Percentiles rank a stretch among this genome's conserved stretches.
Evolutionary conservation across 331 rosid species (phyloP).

Genomic region (Quercus tomentella): DNA sequence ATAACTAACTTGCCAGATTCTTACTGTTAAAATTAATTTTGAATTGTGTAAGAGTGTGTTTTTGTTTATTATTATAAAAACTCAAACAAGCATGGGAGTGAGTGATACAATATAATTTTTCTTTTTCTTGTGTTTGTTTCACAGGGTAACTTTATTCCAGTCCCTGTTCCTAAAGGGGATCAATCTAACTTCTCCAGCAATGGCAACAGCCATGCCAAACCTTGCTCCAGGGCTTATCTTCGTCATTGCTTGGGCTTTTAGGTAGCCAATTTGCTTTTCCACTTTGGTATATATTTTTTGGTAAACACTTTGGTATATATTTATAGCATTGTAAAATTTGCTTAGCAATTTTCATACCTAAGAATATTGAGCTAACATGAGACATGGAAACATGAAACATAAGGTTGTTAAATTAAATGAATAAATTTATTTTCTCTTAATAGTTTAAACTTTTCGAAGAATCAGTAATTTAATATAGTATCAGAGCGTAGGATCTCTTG

Average conservation of each 20-base stretch:
- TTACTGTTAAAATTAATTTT: too few species aligned
- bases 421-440: too few species aligned
- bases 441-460: too few species aligned
- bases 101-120: neutral
- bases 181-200: conserved; percentile 67
- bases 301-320: neutral
- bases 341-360: too few species aligned
- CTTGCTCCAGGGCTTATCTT: conserved; percentile 88
- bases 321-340: neutral
- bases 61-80: neutral
- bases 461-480: too few species aligned
- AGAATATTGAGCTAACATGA: too few species aligned
- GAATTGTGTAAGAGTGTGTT: too few species aligned
- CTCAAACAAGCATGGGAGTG: too few species aligned
- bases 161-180: conserved; percentile 63
- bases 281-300: neutral
- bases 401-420: too few species aligned
- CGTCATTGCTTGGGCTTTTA: conserved; percentile 64
- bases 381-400: too few species aligned
- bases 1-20: too few species aligned
- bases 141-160: conserved; percentile 73
- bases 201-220: conserved; percentile 97
- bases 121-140: neutral
- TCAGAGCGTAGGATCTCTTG: too few species aligned
- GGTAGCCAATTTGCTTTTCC: conserved; percentile 35